Base-by-base conservation (phyloP, 1,284 basidiomycete genomes). In the Pulchroboletus neoregius region DNA sequence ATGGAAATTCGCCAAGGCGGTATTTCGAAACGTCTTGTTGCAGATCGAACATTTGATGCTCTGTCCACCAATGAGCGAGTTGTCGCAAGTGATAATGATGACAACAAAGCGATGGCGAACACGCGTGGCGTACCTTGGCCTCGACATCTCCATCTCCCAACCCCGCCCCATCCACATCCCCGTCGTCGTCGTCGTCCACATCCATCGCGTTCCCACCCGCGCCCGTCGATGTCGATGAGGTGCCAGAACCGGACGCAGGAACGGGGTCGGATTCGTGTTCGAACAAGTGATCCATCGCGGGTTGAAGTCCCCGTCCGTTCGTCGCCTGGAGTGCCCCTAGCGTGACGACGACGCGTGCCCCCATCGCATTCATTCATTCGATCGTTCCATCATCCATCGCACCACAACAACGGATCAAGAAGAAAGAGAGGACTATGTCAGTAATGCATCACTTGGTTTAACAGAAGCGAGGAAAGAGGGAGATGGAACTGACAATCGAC, bases 1-100 rank as follows among this genome's bases (percentile, higher is more conserved):
- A 62, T 98, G 94, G 69, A 86, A 97, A 58, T 88, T 89, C 15
- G 94, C 94, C 10, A 95, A 74, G 2, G 89, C 91, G 6, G 89
- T 84, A 53, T 91, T 92, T 62, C 82, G 84, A 75, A 95, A 94
- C 26, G 82, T 74, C 71, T 95, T 96, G 49, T 84, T 82, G 65
- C 92, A 95, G 57, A 86, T 62, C 1, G 80, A 73, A 63, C 89
- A 92, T 66, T 82, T 87, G 68, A 91, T 87, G 58, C 85, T 89
- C 85, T 87, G 46, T 11, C 15, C 31, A 4, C 9, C n/a, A n/a
- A 16, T 9, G n/a, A n/a, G n/a, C n/a, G n/a, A n/a, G n/a, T n/a
- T n/a, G n/a, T n/a, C n/a, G n/a, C n/a, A n/a, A n/a, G n/a, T n/a
- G n/a, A n/a, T n/a, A n/a, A n/a, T n/a, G n/a, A n/a, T n/a, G n/a